These are phyloP conservation scores for Leccinum arenicola DNA, from an alignment of 768 basidiomycete genomes.

Conservation along the genomic window DNA sequence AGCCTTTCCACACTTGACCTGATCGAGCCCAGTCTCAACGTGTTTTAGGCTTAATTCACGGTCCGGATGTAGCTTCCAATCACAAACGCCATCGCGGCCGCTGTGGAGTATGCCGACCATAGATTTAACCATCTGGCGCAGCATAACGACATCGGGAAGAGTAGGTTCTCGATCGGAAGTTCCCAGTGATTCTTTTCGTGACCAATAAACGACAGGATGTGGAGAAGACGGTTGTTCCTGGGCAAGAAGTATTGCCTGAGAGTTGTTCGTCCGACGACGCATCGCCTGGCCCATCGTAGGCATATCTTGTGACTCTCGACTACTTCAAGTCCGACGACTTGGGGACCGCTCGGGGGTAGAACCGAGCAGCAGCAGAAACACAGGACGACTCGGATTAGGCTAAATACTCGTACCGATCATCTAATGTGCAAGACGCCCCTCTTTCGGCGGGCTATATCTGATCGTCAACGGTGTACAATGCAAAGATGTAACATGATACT, in stretches of 20 bases:
- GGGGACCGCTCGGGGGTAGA: background rate
- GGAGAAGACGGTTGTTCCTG: background rate
- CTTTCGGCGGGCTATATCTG: background rate
- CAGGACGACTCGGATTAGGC: background rate
- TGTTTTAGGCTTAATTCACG: conserved; percentile 15
- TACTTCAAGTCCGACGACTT: background rate
- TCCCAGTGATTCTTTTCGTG: background rate
- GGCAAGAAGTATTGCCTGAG: background rate
- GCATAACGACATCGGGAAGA: conserved; percentile 2
- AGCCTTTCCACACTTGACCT: background rate
- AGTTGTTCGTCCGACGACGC: background rate
- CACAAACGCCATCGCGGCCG: conserved; percentile 1
- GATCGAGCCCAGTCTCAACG: background rate
- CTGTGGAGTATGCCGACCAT: conserved; percentile 10
- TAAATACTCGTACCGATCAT: background rate
- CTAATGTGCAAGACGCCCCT: background rate
- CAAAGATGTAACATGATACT: background rate
- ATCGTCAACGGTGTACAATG: background rate
- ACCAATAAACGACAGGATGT: conserved; percentile 7
- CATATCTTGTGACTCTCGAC: background rate
- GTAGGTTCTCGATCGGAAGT: background rate
- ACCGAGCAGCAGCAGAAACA: background rate
- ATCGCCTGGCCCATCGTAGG: conserved; percentile 1
- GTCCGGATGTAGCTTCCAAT: conserved; percentile 1
- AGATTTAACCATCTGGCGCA: conserved; percentile 1